Evolutionary conservation across 2,329 filamentous ascomycete genomes (phyloP).

Genomic region (Penicillium crustosum): DNA sequence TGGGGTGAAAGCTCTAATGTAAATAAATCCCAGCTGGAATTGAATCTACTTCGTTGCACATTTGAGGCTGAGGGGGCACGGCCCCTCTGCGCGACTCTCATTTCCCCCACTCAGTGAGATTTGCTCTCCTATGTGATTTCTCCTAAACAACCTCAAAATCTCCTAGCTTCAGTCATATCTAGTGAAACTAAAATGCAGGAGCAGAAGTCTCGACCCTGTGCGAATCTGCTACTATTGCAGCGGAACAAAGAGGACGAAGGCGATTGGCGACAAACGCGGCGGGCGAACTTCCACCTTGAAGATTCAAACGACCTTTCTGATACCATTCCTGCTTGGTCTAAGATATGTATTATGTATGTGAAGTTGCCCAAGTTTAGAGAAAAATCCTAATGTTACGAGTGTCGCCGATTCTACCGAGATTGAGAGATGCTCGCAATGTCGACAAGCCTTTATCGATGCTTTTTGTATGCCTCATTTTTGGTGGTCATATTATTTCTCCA

Average conservation of each 20-base stretch:
- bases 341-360: conserved; percentile 4
- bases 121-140: background rate
- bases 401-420: conserved; percentile 1
- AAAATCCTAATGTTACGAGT: background rate
- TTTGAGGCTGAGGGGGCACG: conserved; percentile 5
- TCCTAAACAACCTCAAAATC: background rate
- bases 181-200: background rate
- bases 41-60: background rate
- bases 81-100: background rate
- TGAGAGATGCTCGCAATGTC: conserved; percentile 3
- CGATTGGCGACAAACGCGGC: conserved; percentile 2
- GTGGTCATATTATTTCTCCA: conserved; percentile 5
- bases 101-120: background rate
- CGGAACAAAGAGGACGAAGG: background rate
- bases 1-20: background rate
- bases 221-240: background rate
- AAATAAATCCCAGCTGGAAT: background rate
- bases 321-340: conserved; percentile 5
- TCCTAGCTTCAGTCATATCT: background rate
- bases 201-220: background rate
- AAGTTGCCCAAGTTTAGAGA: background rate
- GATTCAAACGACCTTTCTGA: background rate
- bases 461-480: conserved; percentile 12
- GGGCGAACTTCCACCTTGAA: background rate
- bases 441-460: background rate